Evolutionary conservation across 1,284 basidiomycete genomes (phyloP), one percentile per base, ranked within the genome.

Genomic region (Apiotrichum gamsii): DNA sequence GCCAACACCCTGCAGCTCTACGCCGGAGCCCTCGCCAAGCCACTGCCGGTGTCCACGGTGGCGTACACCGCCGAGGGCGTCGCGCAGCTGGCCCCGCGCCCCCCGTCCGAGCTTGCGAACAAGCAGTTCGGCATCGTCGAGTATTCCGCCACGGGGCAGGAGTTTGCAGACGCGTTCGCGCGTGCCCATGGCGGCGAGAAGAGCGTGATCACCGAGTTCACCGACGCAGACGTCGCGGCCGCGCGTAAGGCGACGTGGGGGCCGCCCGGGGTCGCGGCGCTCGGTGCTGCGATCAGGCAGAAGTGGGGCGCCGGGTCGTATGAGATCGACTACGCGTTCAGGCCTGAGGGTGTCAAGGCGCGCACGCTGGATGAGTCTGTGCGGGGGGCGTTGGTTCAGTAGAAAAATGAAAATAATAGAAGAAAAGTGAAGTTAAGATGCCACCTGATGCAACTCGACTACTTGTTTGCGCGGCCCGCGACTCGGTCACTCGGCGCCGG

Each of bases 301-400:
- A 0, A 75, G 76, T 31, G 74, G 84, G 61, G 90, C 85, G 4
- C 88, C 87, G 4, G 90, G 91, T 16, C 87, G 90, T 6, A 78
- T 82, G 36, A 90, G 93, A 73, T 86, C 90, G 67, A 76, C 77
- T 52, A 74, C 82, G 16, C 93, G 89, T 69, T 90, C 88, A 25
- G 18, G 2, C 49, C 49, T 21, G 19, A 24, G 18, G 28, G 32
- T 37, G 33, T 39, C 25, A n/a, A n/a, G n/a, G n/a, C n/a, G n/a
- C n/a, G n/a, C n/a, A n/a, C n/a, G n/a, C n/a, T n/a, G n/a, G n/a
- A n/a, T n/a, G n/a, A n/a, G n/a, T n/a, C n/a, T n/a, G n/a, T n/a
- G n/a, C n/a, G n/a, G n/a, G n/a, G n/a, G n/a, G n/a, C n/a, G n/a
- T n/a, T n/a, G n/a, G n/a, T n/a, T n/a, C n/a, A n/a, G n/a, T n/a